Percentiles rank a stretch among this genome's conserved stretches.
These are phyloP conservation scores for Aureobasidium musti DNA, from an alignment of 2,329 filamentous ascomycete species.

Conservation along the genomic window DNA sequence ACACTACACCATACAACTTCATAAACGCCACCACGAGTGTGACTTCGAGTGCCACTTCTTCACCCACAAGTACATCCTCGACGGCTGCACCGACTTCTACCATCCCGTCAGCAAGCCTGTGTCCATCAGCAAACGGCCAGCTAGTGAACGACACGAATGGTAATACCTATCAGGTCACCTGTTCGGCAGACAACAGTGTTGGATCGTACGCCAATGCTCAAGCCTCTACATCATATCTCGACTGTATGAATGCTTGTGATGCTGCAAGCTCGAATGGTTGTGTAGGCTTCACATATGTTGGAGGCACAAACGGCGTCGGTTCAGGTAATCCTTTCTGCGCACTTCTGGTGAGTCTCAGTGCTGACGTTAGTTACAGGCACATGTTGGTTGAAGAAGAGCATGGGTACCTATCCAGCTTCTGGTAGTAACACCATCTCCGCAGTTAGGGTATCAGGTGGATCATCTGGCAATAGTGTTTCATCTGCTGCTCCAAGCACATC, in stretches of 20 bases:
- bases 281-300: constrained; percentile 31
- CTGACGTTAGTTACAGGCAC: constrained; percentile 30
- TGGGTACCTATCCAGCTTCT: constrained; percentile 21
- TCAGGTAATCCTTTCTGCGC: not conserved
- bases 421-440: constrained; percentile 30
- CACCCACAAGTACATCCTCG: constrained; percentile 10
- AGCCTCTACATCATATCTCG: constrained; percentile 29
- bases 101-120: constrained; percentile 31
- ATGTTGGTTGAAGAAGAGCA: constrained; percentile 34
- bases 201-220: constrained; percentile 27
- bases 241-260: constrained; percentile 32
- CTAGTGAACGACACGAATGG: constrained; percentile 1
- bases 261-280: constrained; percentile 24
- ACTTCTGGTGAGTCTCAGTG: not conserved
- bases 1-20: constrained; percentile 28
- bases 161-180: constrained; percentile 27
- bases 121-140: constrained; percentile 20
- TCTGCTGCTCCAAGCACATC: not conserved
- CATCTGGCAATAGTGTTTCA: constrained; percentile 4
- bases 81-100: constrained; percentile 27
- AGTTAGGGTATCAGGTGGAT: constrained; percentile 18
- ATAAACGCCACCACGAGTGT: not conserved
- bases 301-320: constrained; percentile 31
- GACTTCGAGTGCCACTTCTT: not conserved
- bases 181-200: constrained; percentile 29